Evolutionary conservation across 2,329 filamentous ascomycete species (phyloP).

Genomic region (Elsinoe perseae): DNA sequence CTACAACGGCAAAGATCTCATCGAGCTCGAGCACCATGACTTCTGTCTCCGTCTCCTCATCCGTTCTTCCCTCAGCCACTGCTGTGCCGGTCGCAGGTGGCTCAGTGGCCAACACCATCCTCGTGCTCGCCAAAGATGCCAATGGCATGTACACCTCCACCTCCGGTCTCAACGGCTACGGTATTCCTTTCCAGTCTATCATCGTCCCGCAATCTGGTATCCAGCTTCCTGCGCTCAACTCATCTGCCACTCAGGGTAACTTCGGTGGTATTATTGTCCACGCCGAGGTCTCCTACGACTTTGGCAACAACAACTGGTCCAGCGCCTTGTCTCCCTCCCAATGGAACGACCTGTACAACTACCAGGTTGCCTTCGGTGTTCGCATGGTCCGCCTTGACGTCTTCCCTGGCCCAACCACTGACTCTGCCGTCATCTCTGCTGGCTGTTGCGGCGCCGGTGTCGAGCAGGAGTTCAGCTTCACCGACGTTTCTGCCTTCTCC

Average conservation of each 20-base stretch:
- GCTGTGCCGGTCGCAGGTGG: conserved; percentile 15
- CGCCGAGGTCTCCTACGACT: conserved; percentile 49
- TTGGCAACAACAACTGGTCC: conserved; percentile 37
- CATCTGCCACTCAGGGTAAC: conserved; percentile 43
- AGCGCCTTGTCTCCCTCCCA: conserved; percentile 51
- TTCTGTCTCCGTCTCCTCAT: not conserved
- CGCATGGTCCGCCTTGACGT: conserved; percentile 55
- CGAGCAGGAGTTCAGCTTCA: conserved; percentile 48
- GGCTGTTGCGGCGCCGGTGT: conserved; percentile 44
- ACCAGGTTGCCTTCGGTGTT: conserved; percentile 51
- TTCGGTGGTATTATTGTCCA: conserved; percentile 53
- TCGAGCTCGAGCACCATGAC: not conserved
- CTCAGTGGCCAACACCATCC: conserved; percentile 38
- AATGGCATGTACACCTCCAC: conserved; percentile 42
- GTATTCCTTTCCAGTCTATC: conserved; percentile 51
- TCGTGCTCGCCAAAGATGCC: conserved; percentile 50
- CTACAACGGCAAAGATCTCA: not conserved
- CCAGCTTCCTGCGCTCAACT: conserved; percentile 46
- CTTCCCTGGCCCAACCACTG: conserved; percentile 46
- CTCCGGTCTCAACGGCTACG: conserved; percentile 52
- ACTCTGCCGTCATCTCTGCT: conserved; percentile 32
- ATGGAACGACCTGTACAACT: conserved; percentile 49
- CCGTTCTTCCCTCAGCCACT: not conserved
- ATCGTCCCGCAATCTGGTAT: conserved; percentile 46
- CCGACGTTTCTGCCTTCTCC: conserved; percentile 47